Evolutionary conservation across 768 basidiomycete species (phyloP).

Genomic region (Boletus coccyginus): DNA sequence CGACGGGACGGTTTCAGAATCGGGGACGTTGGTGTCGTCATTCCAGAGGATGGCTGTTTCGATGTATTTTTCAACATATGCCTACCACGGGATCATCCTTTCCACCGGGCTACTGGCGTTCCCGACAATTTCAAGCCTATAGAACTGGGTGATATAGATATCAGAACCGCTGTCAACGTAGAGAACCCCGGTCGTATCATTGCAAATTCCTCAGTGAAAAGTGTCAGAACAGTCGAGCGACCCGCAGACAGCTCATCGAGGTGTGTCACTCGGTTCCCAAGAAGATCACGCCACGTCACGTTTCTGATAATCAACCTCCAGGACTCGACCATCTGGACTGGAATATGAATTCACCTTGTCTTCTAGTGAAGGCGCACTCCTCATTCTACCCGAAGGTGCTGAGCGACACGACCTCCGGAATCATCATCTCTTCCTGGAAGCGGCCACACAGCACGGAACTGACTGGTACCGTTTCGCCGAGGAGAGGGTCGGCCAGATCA

Average conservation of each 20-base stretch:
- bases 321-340: neutral
- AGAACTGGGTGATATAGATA: neutral
- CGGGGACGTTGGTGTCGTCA: conserved; percentile 34
- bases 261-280: neutral
- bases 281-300: neutral
- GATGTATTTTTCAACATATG: conserved; percentile 19
- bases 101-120: conserved; percentile 12
- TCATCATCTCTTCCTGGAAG: conserved; percentile 12
- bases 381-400: conserved; percentile 32
- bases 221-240: neutral
- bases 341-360: conserved; percentile 10
- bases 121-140: conserved; percentile 28
- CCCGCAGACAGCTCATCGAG: neutral
- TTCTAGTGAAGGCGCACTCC: conserved; percentile 27
- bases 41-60: neutral
- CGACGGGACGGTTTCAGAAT: conserved; percentile 27
- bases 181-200: conserved; percentile 6
- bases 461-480: conserved; percentile 30
- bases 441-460: conserved; percentile 18
- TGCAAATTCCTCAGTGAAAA: conserved; percentile 3
- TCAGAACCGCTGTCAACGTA: neutral
- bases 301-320: neutral
- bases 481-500: conserved; percentile 12
- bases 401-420: conserved; percentile 20
- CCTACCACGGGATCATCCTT: conserved; percentile 28